Percentiles rank a stretch among this genome's conserved stretches.
phyloP scores from a whole-genome alignment of 2,329 filamentous ascomycete genomes.

The Fusarium sp. region DNA sequence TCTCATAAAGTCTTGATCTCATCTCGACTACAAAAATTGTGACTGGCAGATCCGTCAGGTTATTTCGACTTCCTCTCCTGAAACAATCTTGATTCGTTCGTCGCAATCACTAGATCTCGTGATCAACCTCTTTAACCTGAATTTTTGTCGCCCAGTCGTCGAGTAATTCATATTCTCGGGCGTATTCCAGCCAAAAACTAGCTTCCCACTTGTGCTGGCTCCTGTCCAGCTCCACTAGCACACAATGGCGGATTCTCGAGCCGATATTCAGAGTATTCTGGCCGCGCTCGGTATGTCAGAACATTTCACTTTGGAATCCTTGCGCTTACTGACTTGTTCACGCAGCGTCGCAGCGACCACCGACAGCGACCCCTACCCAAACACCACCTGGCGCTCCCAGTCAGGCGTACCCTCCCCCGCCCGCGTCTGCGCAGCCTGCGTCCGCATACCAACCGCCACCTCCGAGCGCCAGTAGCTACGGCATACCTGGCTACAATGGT shows the following conservation, averaged over 20 bases:
- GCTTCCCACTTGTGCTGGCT: conserved; percentile 24
- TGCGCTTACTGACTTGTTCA: conserved; percentile 41
- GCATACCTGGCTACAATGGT: conserved; percentile 57
- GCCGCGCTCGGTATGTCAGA: conserved; percentile 62
- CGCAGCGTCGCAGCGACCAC: conserved; percentile 62
- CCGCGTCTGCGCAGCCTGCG: conserved; percentile 53
- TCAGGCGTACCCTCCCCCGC: conserved; percentile 59
- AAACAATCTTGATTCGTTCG: conserved; percentile 9
- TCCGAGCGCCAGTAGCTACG: conserved; percentile 47
- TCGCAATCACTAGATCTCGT: conserved; percentile 15
- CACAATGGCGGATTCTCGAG: conserved; percentile 48
- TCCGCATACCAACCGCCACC: conserved; percentile 59
- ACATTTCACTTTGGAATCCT: conserved; percentile 16
- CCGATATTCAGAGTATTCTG: conserved; percentile 60
- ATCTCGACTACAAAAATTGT: conserved; percentile 43
- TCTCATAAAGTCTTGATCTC: conserved; percentile 40
- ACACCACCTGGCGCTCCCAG: conserved; percentile 57
- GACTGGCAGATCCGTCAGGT: conserved; percentile 30
- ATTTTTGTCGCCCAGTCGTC: conserved; percentile 3
- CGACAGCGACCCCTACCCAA: conserved; percentile 60
- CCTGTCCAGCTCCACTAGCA: conserved; percentile 26
- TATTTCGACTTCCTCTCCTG: conserved; percentile 17
- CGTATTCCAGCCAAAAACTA: conserved; percentile 24
- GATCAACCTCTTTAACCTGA: not conserved
- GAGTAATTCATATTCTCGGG: conserved; percentile 10